These are phyloP conservation scores for Eragrostis curvula DNA, from an alignment of 176 grass and related monocot genomes.

Conservation along the genomic window DNA sequence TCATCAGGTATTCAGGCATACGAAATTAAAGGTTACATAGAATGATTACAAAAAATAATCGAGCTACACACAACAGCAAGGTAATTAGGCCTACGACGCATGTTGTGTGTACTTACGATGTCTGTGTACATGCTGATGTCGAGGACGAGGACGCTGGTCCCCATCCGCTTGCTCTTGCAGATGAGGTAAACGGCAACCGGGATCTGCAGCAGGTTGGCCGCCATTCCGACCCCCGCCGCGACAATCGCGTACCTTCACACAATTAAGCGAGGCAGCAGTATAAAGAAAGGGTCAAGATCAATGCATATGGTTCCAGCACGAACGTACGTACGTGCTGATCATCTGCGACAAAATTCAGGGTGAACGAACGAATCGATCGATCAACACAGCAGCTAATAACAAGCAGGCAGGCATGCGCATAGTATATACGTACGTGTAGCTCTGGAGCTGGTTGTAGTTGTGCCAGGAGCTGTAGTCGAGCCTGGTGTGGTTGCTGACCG, in stretches of 20 bases:
- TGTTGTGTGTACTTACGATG: neutral
- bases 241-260: conserved; percentile 18
- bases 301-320: too few relatives aligned
- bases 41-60: too few relatives aligned
- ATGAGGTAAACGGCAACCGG: conserved; percentile 31
- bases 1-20: too few relatives aligned
- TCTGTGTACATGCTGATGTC: conserved; percentile 40
- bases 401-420: too few relatives aligned
- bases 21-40: too few relatives aligned
- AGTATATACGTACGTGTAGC: conserved; percentile 12
- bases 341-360: too few relatives aligned
- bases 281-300: too few relatives aligned
- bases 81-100: too few relatives aligned
- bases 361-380: too few relatives aligned
- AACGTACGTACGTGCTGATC: too few relatives aligned
- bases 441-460: neutral
- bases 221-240: conserved; percentile 13
- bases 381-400: too few relatives aligned
- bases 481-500: neutral
- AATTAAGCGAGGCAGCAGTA: too few relatives aligned
- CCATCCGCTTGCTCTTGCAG: conserved; percentile 32
- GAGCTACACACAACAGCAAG: neutral
- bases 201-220: conserved; percentile 23
- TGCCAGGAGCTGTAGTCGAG: fast-evolving
- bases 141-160: conserved; percentile 24